Percentiles rank a stretch among this genome's conserved stretches.
Conservation (phyloP, 768 basidiomycete species). For the Boletus edulis region DNA sequence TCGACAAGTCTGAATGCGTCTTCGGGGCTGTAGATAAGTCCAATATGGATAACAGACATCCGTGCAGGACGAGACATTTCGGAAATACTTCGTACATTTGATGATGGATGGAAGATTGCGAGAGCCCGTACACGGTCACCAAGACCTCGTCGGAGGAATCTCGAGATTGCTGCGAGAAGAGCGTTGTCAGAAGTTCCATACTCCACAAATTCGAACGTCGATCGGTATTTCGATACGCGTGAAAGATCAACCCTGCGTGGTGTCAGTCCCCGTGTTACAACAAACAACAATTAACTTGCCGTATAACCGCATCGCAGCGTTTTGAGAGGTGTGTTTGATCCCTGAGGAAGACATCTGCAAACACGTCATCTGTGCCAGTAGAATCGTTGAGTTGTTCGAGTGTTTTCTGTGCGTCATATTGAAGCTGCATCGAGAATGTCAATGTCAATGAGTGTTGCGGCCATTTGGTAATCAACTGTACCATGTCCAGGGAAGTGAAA, state of each 20-base stretch:
- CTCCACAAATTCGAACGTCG: constrained; percentile 44
- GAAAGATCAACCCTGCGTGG: constrained; percentile 45
- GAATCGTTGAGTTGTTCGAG: constrained; percentile 58
- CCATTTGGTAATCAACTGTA: constrained; percentile 32
- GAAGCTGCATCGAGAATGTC: constrained; percentile 47
- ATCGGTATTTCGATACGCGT: constrained; percentile 41
- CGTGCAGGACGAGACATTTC: constrained; percentile 54
- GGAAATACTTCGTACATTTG: constrained; percentile 44
- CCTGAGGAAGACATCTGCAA: constrained; percentile 68
- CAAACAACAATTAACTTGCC: constrained; percentile 38
- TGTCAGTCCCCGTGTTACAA: constrained; percentile 2
- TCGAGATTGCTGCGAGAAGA: constrained; percentile 50
- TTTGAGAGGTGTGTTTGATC: constrained; percentile 62
- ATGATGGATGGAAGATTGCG: constrained; percentile 54
- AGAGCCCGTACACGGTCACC: constrained; percentile 68
- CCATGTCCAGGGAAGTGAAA: constrained; percentile 72
- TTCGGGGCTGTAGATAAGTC: constrained; percentile 69
- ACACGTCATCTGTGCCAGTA: constrained; percentile 53
- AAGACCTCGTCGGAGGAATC: constrained; percentile 61
- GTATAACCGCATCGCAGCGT: constrained; percentile 72
- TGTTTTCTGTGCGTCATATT: constrained; percentile 72
- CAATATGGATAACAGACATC: constrained; percentile 57
- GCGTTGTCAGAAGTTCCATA: constrained; percentile 58
- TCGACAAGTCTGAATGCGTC: constrained; percentile 86
- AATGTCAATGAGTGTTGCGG: not conserved